Evolutionary conservation across 805 yeast genomes (phyloP).

Genomic region (Barnettozyma californica): DNA sequence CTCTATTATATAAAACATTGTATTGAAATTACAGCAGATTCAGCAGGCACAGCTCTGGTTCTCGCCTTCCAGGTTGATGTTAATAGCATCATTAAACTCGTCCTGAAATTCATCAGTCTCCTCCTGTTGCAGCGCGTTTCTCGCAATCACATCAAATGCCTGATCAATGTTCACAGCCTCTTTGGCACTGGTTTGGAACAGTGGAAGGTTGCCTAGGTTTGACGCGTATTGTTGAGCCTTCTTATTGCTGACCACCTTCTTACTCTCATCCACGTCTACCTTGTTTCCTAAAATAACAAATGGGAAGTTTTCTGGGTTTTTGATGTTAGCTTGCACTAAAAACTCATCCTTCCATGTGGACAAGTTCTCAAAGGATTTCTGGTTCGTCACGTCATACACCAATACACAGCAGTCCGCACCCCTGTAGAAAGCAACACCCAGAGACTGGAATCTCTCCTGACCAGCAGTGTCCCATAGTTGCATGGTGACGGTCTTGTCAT

Average conservation of each 20-base stretch:
- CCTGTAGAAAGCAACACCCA: constrained; percentile 95
- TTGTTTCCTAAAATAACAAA: constrained; percentile 94
- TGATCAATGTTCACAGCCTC: constrained; percentile 92
- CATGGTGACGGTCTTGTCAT: constrained; percentile 50
- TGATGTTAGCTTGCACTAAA: constrained; percentile 85
- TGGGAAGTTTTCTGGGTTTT: constrained; percentile 93
- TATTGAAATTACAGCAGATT: neutral
- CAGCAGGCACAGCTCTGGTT: constrained; percentile 24
- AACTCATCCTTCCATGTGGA: constrained; percentile 95
- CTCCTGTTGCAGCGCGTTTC: constrained; percentile 94
- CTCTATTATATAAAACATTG: too few relatives aligned
- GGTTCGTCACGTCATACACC: constrained; percentile 93
- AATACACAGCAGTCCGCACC: constrained; percentile 98
- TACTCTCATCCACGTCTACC: constrained; percentile 88
- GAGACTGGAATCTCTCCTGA: constrained; percentile 93
- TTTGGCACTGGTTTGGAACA: constrained; percentile 96
- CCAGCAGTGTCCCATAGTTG: constrained; percentile 99
- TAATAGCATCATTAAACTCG: constrained; percentile 94
- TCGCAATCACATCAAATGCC: constrained; percentile 93
- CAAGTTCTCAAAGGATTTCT: constrained; percentile 84
- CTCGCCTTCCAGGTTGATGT: constrained; percentile 87
- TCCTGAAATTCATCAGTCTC: constrained; percentile 87
- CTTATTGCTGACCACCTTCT: constrained; percentile 61
- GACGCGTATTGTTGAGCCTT: constrained; percentile 59
- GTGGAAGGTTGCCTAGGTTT: constrained; percentile 73